Evolutionary conservation across 2,329 filamentous ascomycete species (phyloP).

Genomic region (Dactylellina sp.): DNA sequence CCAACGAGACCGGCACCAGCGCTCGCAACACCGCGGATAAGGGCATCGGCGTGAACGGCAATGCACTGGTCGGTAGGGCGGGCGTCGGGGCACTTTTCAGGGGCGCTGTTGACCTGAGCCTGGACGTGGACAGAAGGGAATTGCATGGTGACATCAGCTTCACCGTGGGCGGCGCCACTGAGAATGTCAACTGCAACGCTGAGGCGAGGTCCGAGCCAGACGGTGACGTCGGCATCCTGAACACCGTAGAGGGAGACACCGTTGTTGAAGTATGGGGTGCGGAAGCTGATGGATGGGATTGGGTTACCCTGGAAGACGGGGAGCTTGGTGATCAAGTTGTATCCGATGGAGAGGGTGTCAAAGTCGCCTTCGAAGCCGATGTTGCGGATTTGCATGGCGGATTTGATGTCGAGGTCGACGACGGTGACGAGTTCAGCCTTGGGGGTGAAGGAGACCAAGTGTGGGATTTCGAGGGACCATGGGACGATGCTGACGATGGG

Average conservation of each 20-base stretch:
- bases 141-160: constrained; percentile 22
- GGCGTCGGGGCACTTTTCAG: constrained; percentile 17
- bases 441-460: constrained; percentile 18
- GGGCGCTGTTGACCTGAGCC: constrained; percentile 1
- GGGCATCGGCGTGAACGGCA: constrained; percentile 14
- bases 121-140: constrained; percentile 28
- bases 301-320: constrained; percentile 19
- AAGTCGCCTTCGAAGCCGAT: constrained; percentile 23
- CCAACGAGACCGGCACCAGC: constrained; percentile 22
- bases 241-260: constrained; percentile 24
- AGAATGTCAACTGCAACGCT: constrained; percentile 23
- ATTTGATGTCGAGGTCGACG: constrained; percentile 26
- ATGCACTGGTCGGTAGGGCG: constrained; percentile 31
- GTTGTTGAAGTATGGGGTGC: constrained; percentile 5
- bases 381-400: constrained; percentile 29
- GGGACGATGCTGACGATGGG: constrained; percentile 25
- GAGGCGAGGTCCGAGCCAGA: constrained; percentile 31
- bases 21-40: constrained; percentile 15
- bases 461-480: constrained; percentile 29
- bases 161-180: constrained; percentile 9
- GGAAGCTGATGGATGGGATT: constrained; percentile 18
- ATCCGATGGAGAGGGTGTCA: constrained; percentile 31
- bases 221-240: constrained; percentile 21
- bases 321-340: constrained; percentile 37
- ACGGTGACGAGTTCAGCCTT: constrained; percentile 22